Conservation (phyloP, 2,329 filamentous ascomycete species). For the Talaromyces funiculosus region DNA sequence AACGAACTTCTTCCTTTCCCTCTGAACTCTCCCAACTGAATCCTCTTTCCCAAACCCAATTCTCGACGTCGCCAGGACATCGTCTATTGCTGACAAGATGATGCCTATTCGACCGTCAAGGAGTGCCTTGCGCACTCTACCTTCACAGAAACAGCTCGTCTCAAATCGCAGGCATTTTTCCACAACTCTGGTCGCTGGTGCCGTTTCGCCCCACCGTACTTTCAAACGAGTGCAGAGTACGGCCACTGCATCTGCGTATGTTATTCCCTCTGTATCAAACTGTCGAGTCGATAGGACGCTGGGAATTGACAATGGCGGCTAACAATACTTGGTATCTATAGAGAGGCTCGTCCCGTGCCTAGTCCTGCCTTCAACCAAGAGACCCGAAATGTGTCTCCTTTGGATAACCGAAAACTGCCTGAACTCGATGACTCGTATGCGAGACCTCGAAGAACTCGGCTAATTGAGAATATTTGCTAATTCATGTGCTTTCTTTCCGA, state of each 20-base stretch:
- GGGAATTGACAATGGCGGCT: neutral
- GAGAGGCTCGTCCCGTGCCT: slow-evolving; percentile 55
- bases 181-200: slow-evolving; percentile 39
- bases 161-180: slow-evolving; percentile 39
- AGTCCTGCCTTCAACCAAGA: slow-evolving; percentile 57
- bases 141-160: slow-evolving; percentile 36
- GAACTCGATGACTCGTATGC: slow-evolving; percentile 78
- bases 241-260: slow-evolving; percentile 49
- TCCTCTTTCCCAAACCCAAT: slow-evolving; percentile 11
- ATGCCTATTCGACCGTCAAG: slow-evolving; percentile 48
- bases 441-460: neutral
- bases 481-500: slow-evolving; percentile 1
- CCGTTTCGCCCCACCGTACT: slow-evolving; percentile 43
- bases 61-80: slow-evolving; percentile 28
- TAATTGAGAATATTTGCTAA: neutral
- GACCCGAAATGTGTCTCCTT: slow-evolving; percentile 57
- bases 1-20: neutral
- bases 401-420: slow-evolving; percentile 54
- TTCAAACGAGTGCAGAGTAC: slow-evolving; percentile 44
- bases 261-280: slow-evolving; percentile 28
- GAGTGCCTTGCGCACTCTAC: slow-evolving; percentile 44
- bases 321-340: slow-evolving; percentile 23
- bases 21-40: neutral
- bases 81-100: slow-evolving; percentile 36
- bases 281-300: neutral